Evolutionary conservation across 441 rosid species (phyloP).

Genomic region (Geranium incanum): DNA sequence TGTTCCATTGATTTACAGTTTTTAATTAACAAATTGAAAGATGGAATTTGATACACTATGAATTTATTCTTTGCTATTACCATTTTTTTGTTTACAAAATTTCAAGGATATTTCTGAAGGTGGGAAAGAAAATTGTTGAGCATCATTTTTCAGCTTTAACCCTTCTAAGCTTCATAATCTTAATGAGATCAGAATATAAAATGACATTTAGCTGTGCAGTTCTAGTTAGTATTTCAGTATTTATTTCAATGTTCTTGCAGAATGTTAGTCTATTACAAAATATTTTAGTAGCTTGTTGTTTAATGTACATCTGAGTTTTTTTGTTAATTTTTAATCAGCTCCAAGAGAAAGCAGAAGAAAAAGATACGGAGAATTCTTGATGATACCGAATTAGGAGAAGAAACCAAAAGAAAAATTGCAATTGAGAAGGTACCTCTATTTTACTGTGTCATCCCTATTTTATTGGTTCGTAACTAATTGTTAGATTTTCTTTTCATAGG

Average conservation of each 20-base stretch:
- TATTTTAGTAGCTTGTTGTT: slow-evolving; percentile 17
- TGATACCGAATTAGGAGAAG: slow-evolving; percentile 98
- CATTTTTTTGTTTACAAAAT: no score
- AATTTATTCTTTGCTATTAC: neutral
- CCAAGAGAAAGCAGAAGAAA: slow-evolving; percentile 71
- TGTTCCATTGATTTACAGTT: neutral
- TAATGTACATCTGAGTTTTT: slow-evolving; percentile 23
- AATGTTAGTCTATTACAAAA: slow-evolving; percentile 3
- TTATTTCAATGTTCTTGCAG: neutral
- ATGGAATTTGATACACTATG: neutral
- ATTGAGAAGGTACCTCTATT: slow-evolving; percentile 71
- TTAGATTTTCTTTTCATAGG: slow-evolving; percentile 40
- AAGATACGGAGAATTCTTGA: slow-evolving; percentile 91
- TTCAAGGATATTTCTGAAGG: neutral
- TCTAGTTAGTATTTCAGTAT: neutral
- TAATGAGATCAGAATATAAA: neutral
- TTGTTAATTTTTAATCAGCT: slow-evolving; percentile 30
- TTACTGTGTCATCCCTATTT: slow-evolving; percentile 3
- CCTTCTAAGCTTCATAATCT: neutral
- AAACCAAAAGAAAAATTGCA: slow-evolving; percentile 94
- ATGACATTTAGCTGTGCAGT: neutral
- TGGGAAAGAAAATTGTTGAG: neutral
- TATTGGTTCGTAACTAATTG: slow-evolving; percentile 14
- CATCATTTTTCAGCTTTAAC: neutral
- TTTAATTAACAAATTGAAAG: neutral